Evolutionary conservation across 345 rosid genomes (phyloP).

Genomic region (Angophora floribunda): DNA sequence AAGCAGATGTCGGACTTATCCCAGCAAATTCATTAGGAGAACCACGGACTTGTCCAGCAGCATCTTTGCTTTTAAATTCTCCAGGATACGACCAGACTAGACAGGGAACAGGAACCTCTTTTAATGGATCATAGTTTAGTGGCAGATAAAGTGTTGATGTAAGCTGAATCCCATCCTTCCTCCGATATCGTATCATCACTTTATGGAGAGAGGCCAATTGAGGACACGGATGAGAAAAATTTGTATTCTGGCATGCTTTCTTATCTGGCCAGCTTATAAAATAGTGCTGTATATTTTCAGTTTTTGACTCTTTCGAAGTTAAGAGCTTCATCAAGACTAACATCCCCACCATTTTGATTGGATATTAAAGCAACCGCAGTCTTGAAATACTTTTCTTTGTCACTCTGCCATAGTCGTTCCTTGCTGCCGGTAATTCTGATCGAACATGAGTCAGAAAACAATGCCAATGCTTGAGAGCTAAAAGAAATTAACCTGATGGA

Average conservation of each 20-base stretch:
- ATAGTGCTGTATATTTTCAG: constrained; percentile 83
- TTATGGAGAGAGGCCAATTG: constrained; percentile 85
- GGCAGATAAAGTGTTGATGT: constrained; percentile 88
- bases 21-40: constrained; percentile 95
- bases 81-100: constrained; percentile 96
- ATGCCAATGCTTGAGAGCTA: background rate
- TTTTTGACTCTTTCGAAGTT: constrained; percentile 89
- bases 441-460: constrained; percentile 17
- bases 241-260: constrained; percentile 63
- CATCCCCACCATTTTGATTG: constrained; percentile 67
- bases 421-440: constrained; percentile 78
- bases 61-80: constrained; percentile 98
- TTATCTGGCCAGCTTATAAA: constrained; percentile 81
- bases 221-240: constrained; percentile 91
- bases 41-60: constrained; percentile 98
- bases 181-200: constrained; percentile 92
- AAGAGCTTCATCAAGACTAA: constrained; percentile 58
- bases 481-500: background rate
- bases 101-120: constrained; percentile 91
- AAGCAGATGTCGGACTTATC: constrained; percentile 86
- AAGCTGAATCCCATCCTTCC: constrained; percentile 91
- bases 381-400: constrained; percentile 82
- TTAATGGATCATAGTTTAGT: constrained; percentile 75
- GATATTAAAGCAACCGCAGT: constrained; percentile 87
- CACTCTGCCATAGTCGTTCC: constrained; percentile 96